phyloP scores from a whole-genome alignment of 75 land plant species.

The Selaginella tamariscina region DNA sequence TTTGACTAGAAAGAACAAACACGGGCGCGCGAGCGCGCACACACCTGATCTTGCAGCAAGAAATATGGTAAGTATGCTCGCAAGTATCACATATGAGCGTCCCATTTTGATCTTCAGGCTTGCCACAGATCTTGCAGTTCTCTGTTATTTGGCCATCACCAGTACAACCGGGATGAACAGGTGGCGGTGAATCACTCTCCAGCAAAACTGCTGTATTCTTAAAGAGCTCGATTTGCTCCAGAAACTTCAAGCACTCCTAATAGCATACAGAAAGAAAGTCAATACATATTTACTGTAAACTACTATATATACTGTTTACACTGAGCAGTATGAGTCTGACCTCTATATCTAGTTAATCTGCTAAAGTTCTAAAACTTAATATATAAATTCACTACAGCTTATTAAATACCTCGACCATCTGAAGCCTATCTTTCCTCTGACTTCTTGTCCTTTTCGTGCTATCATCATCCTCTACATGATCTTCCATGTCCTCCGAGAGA shows the following conservation, averaged over 20 bases:
- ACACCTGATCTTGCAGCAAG: constrained; percentile 30
- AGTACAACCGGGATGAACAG: neutral
- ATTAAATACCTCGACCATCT: too few relatives aligned
- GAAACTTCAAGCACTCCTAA: neutral
- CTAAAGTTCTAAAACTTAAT: too few relatives aligned
- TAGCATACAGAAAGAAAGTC: too few relatives aligned
- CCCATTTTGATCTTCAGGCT: neutral
- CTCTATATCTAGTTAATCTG: neutral
- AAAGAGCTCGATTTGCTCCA: neutral
- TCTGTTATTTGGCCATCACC: neutral
- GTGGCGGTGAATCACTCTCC: neutral
- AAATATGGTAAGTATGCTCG: constrained; percentile 46
- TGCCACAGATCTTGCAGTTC: neutral
- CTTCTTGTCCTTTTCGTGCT: too few relatives aligned
- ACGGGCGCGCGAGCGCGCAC: too few relatives aligned
- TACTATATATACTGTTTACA: neutral
- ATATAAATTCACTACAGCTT: too few relatives aligned
- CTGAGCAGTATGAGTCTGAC: neutral
- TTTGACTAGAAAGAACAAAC: too few relatives aligned
- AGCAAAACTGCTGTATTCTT: neutral
- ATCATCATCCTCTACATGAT: too few relatives aligned
- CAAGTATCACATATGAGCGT: constrained; percentile 66
- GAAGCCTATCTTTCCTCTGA: too few relatives aligned
- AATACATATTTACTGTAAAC: too few relatives aligned
- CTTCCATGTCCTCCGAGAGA: too few relatives aligned